phyloP scores from a whole-genome alignment of 805 yeast species.

The Wickerhamiella spandovensis region DNA sequence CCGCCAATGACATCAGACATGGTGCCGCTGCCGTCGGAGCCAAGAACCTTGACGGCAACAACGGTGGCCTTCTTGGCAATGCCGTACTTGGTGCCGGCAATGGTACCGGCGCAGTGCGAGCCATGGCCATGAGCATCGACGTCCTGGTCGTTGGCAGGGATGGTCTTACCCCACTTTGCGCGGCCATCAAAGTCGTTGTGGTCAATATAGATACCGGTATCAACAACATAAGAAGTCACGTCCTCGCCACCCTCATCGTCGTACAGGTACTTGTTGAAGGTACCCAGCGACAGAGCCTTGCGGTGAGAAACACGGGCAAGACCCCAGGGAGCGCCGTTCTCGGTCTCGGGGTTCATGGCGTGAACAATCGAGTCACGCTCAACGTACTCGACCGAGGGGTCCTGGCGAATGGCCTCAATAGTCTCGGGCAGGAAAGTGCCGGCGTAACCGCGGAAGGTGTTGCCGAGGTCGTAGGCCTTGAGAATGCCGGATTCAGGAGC shows the following conservation, averaged over 20 bases:
- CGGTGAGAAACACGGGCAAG: slow-evolving; percentile 59
- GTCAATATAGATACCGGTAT: slow-evolving; percentile 39
- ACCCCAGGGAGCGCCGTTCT: slow-evolving; percentile 66
- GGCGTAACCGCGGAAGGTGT: slow-evolving; percentile 56
- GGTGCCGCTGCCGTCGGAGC: slow-evolving; percentile 42
- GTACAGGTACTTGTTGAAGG: slow-evolving; percentile 47
- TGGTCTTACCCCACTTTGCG: slow-evolving; percentile 42
- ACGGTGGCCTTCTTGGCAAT: slow-evolving; percentile 44
- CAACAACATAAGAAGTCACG: slow-evolving; percentile 37
- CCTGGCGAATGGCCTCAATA: slow-evolving; percentile 56
- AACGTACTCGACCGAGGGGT: slow-evolving; percentile 41
- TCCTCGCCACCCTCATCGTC: slow-evolving; percentile 36
- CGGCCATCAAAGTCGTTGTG: slow-evolving; percentile 45
- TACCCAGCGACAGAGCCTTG: slow-evolving; percentile 42
- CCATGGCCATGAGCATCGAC: slow-evolving; percentile 46
- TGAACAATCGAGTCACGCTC: slow-evolving; percentile 46
- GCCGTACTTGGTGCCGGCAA: slow-evolving; percentile 39
- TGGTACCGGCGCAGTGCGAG: slow-evolving; percentile 49
- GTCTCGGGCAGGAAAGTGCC: slow-evolving; percentile 72
- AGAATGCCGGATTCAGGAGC: slow-evolving; percentile 13
- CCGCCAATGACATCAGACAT: slow-evolving; percentile 50
- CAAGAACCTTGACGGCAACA: slow-evolving; percentile 48
- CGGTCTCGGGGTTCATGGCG: slow-evolving; percentile 35
- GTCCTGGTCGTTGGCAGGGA: slow-evolving; percentile 33
- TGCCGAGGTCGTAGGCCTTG: slow-evolving; percentile 33